Percentiles rank a stretch among this genome's conserved stretches.
phyloP scores from a whole-genome alignment of 108 stramenopile genomes.

The Nitzschia putrida region DNA sequence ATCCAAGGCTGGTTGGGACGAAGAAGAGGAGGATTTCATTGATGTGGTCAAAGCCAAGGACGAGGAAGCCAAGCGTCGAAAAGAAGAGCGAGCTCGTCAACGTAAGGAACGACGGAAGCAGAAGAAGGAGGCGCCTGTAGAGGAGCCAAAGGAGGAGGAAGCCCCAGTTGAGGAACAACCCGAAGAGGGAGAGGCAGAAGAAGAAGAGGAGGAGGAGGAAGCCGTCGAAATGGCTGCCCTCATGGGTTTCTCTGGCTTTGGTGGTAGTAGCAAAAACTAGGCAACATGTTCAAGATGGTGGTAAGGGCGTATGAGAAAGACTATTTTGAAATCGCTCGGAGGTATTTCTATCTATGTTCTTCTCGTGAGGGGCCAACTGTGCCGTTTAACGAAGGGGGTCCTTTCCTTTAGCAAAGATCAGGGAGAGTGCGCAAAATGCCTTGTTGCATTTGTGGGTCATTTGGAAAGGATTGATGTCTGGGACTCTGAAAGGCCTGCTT shows the following conservation, averaged over 20 bases:
- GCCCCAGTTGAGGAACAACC: conserved; percentile 23
- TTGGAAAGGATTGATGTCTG: too few species aligned
- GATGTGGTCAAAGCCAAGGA: conserved; percentile 74
- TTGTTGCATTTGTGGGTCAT: too few species aligned
- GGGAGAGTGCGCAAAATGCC: too few species aligned
- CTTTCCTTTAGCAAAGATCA: too few species aligned
- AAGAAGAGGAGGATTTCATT: conserved; percentile 39
- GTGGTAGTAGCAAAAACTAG: conserved; percentile 43
- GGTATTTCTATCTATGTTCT: too few species aligned
- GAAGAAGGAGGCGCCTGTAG: conserved; percentile 41
- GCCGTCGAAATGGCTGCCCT: conserved; percentile 89
- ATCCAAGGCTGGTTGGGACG: conserved; percentile 22
- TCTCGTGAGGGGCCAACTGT: too few species aligned
- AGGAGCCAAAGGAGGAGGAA: conserved; percentile 24
- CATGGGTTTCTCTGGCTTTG: conserved; percentile 95
- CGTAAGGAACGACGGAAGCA: conserved; percentile 66
- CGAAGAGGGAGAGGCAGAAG: conserved; percentile 59
- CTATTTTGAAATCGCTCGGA: too few species aligned
- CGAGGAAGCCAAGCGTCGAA: conserved; percentile 57
- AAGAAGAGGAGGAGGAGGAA: conserved; percentile 59
- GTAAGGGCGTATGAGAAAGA: too few species aligned
- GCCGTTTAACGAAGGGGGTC: too few species aligned
- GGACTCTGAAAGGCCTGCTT: too few species aligned
- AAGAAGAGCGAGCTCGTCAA: conserved; percentile 68
- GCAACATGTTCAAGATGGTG: too few species aligned